Base-by-base conservation (phyloP, 257 asterid genomes). In the Solanum chiquidenum region DNA sequence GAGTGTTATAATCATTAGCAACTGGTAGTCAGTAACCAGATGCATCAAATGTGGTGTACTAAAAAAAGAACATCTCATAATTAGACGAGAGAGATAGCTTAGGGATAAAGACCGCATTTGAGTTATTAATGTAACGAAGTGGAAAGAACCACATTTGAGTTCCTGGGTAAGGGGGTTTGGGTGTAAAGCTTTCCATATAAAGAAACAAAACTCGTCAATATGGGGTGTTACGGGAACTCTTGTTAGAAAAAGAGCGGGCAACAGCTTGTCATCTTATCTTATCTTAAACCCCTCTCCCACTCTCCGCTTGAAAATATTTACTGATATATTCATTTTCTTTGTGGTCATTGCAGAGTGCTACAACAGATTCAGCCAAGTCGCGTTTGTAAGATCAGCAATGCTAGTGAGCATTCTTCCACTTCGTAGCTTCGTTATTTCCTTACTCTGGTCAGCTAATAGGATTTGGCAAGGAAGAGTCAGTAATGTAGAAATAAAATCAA, bases 371-470 rank as follows among this genome's bases (percentile, higher is more conserved):
- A 40, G 91, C 89, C 16, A 93, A 92, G 93, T 92, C 99, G 14
- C 96, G 98, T 52, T 52, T 96, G 73, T 96, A 89, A 95, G 93
- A 85, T 86, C 62, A 75, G 46, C 79, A 68, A 71, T 86, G 85
- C 68, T 18, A 27, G 13, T 18, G 42, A 49, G 27, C 42, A 20
- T 9, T 80, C 85, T 16, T 46, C 29, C 18, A 25, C 18, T 80
- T 29, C 13, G 42, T 6, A 16, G 85, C 69, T 29, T 31, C 12
- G 85, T 80, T 49, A 18, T 80, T 31, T 46, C 42, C 85, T 49
- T 49, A 9, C 69, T 49, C 85, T 80, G 69, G 29, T 80, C 85
- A 18, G 85, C 55, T 46, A 16, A 16, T 37, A 8, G 68, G 40
- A 80, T 31, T 27, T 29, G 40, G 55, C 10, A 42, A 29, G 64